Evolutionary conservation across 306 rosid genomes (phyloP).

Genomic region (Alnus rubra): DNA sequence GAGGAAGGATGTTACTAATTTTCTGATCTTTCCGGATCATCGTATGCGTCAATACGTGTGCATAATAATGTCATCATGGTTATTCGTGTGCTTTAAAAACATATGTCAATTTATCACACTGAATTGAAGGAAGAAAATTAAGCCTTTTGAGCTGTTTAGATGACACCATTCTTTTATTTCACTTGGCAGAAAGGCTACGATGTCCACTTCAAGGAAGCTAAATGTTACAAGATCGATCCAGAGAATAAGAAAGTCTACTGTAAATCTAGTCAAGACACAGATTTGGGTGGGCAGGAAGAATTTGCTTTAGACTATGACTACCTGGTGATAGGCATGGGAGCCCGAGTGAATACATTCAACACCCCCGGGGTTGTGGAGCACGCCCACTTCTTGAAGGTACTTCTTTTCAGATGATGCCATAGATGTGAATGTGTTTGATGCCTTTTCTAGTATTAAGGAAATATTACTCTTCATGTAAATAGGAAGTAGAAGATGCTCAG

Average conservation of each 20-base stretch:
- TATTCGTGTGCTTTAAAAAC: no score
- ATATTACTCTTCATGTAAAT: not conserved
- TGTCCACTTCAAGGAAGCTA: conserved; percentile 73
- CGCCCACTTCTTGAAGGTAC: conserved; percentile 92
- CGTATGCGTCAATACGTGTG: not conserved
- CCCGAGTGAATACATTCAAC: conserved; percentile 86
- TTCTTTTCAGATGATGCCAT: not conserved
- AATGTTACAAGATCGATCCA: conserved; percentile 86
- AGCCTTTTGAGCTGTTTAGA: conserved; percentile 6
- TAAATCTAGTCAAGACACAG: conserved; percentile 52
- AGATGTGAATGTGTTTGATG: not conserved
- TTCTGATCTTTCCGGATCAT: no score
- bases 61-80: not conserved
- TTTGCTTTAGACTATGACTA: conserved; percentile 77
- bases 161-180: conserved; percentile 8
- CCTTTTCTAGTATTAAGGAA: conserved; percentile 8
- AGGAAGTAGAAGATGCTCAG: conserved; percentile 99
- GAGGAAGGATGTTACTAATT: no score
- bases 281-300: conserved; percentile 61
- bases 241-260: conserved; percentile 72
- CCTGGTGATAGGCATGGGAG: conserved; percentile 77
- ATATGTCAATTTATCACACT: no score
- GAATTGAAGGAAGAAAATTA: not conserved
- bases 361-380: conserved; percentile 95
- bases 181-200: conserved; percentile 63